Base-by-base conservation (phyloP, 768 basidiomycete genomes). In the Coprinopsis sp. region DNA sequence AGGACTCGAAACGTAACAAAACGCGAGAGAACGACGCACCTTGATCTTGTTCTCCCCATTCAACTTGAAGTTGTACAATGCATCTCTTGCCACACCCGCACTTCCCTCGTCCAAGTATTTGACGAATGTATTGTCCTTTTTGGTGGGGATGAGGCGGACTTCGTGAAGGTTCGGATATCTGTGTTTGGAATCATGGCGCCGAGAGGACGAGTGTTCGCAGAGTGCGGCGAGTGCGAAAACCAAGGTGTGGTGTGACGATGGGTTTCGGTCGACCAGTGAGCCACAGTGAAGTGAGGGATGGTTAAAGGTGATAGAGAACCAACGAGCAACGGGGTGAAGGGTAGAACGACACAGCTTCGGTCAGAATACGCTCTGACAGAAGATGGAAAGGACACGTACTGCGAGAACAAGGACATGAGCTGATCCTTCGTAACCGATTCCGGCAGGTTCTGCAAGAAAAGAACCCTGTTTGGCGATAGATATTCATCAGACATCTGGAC, bases 401-500 rank as follows among this genome's bases (percentile, higher is more conserved):
- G 88, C 50, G 89, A 85, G 71, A 99, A 98, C 19, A 98, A 73
- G 2, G 82, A 81, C 65, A 87, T 80, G 51, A 99, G 84, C 59
- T 89, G 85, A 44, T 96, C 94, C 61, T 95, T 93, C 45, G 87
- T 92, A 54, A 93, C 92, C 33, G 67, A 85, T 61, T 96, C 92
- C 16, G 94, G 93, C 19, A 99, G 74, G 63, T 97, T 97, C 68
- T 99, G 96, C 54, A 99, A 64, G 79, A 99, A 99, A 42, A 99
- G 78, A 66, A 98, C 95, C 65, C 94, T 93, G 85, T 99, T 99
- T 30, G 96, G 95, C 2, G 96, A 96, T 6, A 99, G 80, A 65
- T 97, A 98, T 65, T 99, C 96, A 84, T 99, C 96, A 31, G 95
- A 94, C 92, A 98, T 96, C 64, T 94, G 91, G 50, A 96, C 87